Evolutionary conservation across 129 eudicot genomes (phyloP).

Genomic region (Scalesia atractyloides): DNA sequence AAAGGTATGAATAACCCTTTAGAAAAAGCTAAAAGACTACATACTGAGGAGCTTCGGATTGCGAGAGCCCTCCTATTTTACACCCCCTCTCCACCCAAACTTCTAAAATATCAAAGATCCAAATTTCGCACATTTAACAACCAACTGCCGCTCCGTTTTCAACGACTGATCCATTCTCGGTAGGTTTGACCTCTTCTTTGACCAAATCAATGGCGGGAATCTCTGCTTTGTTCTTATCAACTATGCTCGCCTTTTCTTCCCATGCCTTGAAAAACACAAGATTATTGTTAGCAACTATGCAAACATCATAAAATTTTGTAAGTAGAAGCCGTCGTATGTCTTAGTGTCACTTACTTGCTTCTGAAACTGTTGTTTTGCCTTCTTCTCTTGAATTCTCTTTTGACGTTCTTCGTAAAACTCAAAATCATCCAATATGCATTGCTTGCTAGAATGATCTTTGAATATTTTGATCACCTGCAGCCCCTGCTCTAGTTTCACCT

Average conservation of each 20-base stretch:
- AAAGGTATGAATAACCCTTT: conserved; percentile 7
- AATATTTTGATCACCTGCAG: conserved; percentile 68
- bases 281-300: background rate
- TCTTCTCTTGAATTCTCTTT: conserved; percentile 77
- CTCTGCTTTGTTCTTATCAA: conserved; percentile 47
- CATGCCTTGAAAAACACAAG: background rate
- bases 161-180: conserved; percentile 26
- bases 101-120: background rate
- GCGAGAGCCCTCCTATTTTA: conserved; percentile 34
- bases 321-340: background rate
- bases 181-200: conserved; percentile 24
- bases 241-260: conserved; percentile 30
- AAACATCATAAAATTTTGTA: background rate
- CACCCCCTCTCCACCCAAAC: conserved; percentile 9
- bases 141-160: conserved; percentile 32
- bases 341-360: conserved; percentile 50
- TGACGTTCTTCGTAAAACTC: conserved; percentile 80
- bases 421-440: conserved; percentile 78
- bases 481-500: conserved; percentile 84
- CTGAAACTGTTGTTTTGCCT: conserved; percentile 65
- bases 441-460: conserved; percentile 67
- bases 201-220: conserved; percentile 9
- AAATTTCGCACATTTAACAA: conserved; percentile 28
- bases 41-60: background rate
- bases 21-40: conserved; percentile 20